These are phyloP conservation scores for Naganishia cerealis DNA, from an alignment of 1,284 basidiomycete genomes.

Conservation along the genomic window DNA sequence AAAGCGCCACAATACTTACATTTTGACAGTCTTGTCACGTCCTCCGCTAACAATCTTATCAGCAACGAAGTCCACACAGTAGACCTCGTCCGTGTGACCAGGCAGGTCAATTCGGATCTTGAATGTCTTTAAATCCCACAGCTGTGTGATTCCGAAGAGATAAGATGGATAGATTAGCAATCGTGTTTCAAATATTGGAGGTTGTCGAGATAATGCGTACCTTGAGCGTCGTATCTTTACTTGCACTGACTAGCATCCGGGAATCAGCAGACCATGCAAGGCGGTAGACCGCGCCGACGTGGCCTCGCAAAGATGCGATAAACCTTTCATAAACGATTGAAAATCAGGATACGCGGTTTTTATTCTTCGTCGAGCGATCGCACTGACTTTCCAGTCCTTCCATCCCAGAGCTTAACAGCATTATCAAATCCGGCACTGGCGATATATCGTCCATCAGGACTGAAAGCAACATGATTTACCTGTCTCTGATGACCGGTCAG, in stretches of 20 bases:
- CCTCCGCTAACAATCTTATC: slow-evolving; percentile 97
- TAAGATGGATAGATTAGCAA: background rate
- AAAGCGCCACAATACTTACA: slow-evolving; percentile 46
- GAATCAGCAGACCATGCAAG: slow-evolving; percentile 94
- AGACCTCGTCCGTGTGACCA: slow-evolving; percentile 96
- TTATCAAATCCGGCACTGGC: slow-evolving; percentile 91
- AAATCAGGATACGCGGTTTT: background rate
- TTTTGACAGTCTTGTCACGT: slow-evolving; percentile 62
- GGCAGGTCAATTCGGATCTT: slow-evolving; percentile 91
- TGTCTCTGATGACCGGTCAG: slow-evolving; percentile 95
- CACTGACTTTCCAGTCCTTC: slow-evolving; percentile 76
- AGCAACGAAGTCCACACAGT: slow-evolving; percentile 96
- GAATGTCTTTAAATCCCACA: slow-evolving; percentile 92
- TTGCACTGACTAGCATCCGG: slow-evolving; percentile 84
- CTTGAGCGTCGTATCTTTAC: slow-evolving; percentile 94
- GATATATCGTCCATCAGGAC: slow-evolving; percentile 86
- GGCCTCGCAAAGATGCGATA: slow-evolving; percentile 83
- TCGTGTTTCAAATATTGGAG: background rate
- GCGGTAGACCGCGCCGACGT: slow-evolving; percentile 91
- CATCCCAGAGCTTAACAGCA: slow-evolving; percentile 91
- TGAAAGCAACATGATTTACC: slow-evolving; percentile 91
- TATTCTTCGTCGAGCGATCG: background rate
- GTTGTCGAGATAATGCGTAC: slow-evolving; percentile 55
- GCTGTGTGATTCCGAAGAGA: slow-evolving; percentile 56
- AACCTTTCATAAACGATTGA: slow-evolving; percentile 57